Evolutionary conservation across 352 stramenopile genomes (phyloP).

Genomic region (Phytophthora parvispora): DNA sequence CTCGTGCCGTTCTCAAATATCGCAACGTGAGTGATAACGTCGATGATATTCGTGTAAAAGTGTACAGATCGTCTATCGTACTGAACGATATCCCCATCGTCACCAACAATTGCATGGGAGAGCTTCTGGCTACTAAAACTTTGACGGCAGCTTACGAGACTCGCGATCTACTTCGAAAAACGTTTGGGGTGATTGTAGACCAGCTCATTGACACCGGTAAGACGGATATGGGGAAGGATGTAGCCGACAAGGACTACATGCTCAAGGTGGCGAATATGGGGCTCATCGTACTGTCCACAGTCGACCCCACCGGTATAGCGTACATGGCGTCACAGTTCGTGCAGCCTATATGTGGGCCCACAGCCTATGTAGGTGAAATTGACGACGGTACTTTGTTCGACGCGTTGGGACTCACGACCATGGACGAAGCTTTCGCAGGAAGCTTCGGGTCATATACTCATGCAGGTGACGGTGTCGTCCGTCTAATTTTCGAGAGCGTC

Average conservation of each 20-base stretch:
- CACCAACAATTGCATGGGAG: slow-evolving; percentile 1
- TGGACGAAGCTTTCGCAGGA: slow-evolving; percentile 5
- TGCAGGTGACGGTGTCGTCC: not conserved
- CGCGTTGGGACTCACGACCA: not conserved
- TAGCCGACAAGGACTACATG: no score
- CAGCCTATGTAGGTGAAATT: not conserved
- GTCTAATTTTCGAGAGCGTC: slow-evolving; percentile 1
- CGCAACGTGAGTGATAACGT: no score
- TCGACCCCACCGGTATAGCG: not conserved
- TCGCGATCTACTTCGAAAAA: no score
- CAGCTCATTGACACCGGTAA: no score
- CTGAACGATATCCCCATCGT: not conserved
- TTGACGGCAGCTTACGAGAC: not conserved
- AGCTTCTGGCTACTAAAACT: not conserved
- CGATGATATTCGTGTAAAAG: not conserved
- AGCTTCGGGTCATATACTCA: not conserved
- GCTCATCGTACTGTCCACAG: not conserved
- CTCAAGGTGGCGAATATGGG: no score
- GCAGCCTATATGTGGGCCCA: slow-evolving; percentile 1
- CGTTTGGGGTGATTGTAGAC: no score
- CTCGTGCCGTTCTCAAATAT: no score
- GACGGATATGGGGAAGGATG: no score
- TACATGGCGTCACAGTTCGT: slow-evolving; percentile 5
- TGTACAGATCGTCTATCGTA: not conserved
- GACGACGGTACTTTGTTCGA: slow-evolving; percentile 3